Percentiles rank a stretch among this genome's conserved stretches.
Evolutionary conservation across 2,329 filamentous ascomycete genomes (phyloP).

Genomic region (Madurella mycetomatis): DNA sequence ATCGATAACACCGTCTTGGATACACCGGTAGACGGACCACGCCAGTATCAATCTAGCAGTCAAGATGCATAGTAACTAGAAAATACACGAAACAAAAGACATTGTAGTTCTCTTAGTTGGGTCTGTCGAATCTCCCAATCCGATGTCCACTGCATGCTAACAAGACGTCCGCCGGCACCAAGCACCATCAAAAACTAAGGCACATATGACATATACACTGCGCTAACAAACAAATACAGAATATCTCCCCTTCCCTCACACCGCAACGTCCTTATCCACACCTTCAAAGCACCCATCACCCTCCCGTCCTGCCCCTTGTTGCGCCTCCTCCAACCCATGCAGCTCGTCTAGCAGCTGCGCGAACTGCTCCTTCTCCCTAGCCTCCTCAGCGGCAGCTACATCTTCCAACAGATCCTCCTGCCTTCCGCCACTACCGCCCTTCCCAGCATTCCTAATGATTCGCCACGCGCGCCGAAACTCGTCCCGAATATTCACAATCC

Average conservation of each 20-base stretch:
- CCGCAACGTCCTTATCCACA: background rate
- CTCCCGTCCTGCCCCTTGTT: background rate
- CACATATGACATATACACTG: too few species aligned
- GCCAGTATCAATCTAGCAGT: too few species aligned
- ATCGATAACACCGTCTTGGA: too few species aligned
- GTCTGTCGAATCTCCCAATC: too few species aligned
- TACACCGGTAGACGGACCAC: too few species aligned
- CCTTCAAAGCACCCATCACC: background rate
- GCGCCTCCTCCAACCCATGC: conserved; percentile 28
- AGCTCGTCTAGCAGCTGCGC: conserved; percentile 38
- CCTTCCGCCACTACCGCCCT: conserved; percentile 1
- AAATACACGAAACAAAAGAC: too few species aligned
- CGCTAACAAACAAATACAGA: too few species aligned
- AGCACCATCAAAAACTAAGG: too few species aligned
- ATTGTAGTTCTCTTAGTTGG: too few species aligned
- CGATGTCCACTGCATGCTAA: too few species aligned
- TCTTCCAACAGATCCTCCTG: conserved; percentile 53
- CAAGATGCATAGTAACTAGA: too few species aligned
- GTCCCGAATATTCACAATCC: conserved; percentile 75
- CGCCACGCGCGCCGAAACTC: conserved; percentile 79
- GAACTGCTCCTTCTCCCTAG: conserved; percentile 35
- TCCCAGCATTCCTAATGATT: conserved; percentile 56
- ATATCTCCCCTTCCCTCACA: background rate
- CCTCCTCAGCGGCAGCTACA: conserved; percentile 35
- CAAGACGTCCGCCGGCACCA: too few species aligned